Percentiles rank a stretch among this genome's conserved stretches.
Conservation (phyloP, 306 rosid genomes). For the Echinosophora koreensis region DNA sequence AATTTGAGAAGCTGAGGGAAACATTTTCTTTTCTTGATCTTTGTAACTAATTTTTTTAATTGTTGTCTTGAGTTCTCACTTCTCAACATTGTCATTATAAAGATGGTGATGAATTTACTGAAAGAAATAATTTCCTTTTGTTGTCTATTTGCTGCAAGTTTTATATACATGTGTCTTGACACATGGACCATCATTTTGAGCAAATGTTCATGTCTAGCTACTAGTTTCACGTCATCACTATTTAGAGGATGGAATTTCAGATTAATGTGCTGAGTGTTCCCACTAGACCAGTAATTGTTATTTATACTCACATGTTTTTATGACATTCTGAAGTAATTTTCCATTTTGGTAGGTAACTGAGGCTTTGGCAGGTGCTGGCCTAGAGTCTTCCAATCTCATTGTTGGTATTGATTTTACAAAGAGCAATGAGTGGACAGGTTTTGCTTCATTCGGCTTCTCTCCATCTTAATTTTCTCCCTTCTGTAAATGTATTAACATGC, state of each 20-base stretch:
- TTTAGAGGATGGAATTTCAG: slow-evolving; percentile 26
- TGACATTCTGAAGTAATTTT: slow-evolving; percentile 38
- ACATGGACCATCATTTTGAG: slow-evolving; percentile 11
- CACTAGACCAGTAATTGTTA: not conserved
- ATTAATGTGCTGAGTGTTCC: slow-evolving; percentile 22
- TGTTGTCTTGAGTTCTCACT: not conserved
- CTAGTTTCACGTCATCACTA: slow-evolving; percentile 11
- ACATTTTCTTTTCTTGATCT: not conserved
- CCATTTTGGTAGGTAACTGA: slow-evolving; percentile 75
- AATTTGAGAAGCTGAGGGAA: slow-evolving; percentile 17
- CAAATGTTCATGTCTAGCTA: slow-evolving; percentile 25
- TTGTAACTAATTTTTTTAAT: not conserved
- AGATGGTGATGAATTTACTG: not conserved
- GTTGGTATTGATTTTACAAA: slow-evolving; percentile 98
- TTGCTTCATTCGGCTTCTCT: slow-evolving; percentile 42
- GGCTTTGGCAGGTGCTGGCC: slow-evolving; percentile 81
- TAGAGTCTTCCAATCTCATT: slow-evolving; percentile 94
- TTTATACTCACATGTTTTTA: slow-evolving; percentile 11
- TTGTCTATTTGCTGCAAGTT: slow-evolving; percentile 38
- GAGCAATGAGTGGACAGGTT: slow-evolving; percentile 99
- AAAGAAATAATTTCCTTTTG: slow-evolving; percentile 14
- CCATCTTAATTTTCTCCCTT: slow-evolving; percentile 19
- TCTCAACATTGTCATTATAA: not conserved
- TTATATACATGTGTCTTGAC: not conserved
- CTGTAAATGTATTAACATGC: slow-evolving; percentile 38